A percentile compares a stretch with the other conserved stretches of the same genome.
Evolutionary conservation across 148 eudicot species (phyloP).

Genomic region (Gaultheria prostrata): DNA sequence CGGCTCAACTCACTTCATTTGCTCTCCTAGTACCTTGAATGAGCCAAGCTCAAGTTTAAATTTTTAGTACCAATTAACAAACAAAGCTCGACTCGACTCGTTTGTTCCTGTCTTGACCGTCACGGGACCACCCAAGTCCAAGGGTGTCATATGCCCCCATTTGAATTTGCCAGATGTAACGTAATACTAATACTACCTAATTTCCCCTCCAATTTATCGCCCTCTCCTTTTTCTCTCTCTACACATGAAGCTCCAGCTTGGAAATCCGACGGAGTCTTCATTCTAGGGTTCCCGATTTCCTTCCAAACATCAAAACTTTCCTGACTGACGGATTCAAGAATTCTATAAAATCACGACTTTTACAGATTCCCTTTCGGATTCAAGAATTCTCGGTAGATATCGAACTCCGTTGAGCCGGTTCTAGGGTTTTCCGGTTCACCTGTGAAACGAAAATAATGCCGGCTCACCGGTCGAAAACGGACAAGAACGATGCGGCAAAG

Average conservation of each 20-base stretch:
- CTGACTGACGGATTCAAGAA: neutral
- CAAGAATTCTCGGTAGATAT: neutral
- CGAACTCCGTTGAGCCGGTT: slow-evolving; percentile 11
- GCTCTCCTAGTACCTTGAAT: no score
- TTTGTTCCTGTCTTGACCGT: no score
- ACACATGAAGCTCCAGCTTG: slow-evolving; percentile 35
- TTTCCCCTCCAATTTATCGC: slow-evolving; percentile 20
- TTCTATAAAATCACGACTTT: neutral
- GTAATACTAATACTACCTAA: neutral
- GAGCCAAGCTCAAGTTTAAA: no score
- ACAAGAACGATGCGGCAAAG: slow-evolving; percentile 41
- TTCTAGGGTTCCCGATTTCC: slow-evolving; percentile 9
- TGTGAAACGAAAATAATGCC: slow-evolving; percentile 39
- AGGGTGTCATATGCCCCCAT: neutral
- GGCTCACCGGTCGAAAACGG: slow-evolving; percentile 56
- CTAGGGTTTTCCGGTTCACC: slow-evolving; percentile 7
- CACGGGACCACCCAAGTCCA: no score
- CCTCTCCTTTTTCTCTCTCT: neutral
- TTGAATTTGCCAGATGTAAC: neutral
- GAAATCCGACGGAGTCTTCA: slow-evolving; percentile 25
- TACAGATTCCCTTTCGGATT: neutral
- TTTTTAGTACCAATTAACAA: no score
- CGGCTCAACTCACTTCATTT: no score
- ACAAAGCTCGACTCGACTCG: no score
- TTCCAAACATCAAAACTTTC: neutral